Conservation (phyloP, 169 alveolate genomes). For the Plasmodium reichenowi region DNA sequence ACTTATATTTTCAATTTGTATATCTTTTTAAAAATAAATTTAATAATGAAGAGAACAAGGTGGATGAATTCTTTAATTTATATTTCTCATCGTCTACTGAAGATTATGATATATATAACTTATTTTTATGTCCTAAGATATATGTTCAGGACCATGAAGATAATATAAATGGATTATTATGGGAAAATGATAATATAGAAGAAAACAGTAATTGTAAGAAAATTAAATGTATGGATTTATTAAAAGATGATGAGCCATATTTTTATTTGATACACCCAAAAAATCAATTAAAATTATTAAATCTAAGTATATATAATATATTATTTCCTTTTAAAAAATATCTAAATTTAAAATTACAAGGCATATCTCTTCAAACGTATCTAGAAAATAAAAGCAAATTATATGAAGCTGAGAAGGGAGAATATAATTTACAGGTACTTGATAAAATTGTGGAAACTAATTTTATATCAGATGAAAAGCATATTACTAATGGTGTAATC, state of each 20-base stretch:
- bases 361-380: constrained; percentile 14
- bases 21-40: constrained; percentile 22
- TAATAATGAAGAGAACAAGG: neutral
- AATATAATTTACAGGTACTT: neutral
- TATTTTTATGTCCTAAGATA: constrained; percentile 67
- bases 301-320: constrained; percentile 58
- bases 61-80: constrained; percentile 15
- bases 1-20: constrained; percentile 30
- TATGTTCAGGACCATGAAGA: constrained; percentile 14
- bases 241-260: constrained; percentile 46
- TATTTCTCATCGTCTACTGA: constrained; percentile 29
- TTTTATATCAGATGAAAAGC: neutral
- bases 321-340: constrained; percentile 64
- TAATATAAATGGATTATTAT: constrained; percentile 19
- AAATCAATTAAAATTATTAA: constrained; percentile 23
- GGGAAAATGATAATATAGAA: constrained; percentile 7
- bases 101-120: constrained; percentile 58
- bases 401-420: neutral
- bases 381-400: constrained; percentile 11
- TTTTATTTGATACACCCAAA: constrained; percentile 66
- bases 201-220: constrained; percentile 9
- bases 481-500: neutral
- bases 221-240: constrained; percentile 9
- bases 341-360: constrained; percentile 43
- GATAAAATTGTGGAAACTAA: neutral